Base-by-base conservation (phyloP, 2,329 filamentous ascomycete species). In the Cladosporium sp. region DNA sequence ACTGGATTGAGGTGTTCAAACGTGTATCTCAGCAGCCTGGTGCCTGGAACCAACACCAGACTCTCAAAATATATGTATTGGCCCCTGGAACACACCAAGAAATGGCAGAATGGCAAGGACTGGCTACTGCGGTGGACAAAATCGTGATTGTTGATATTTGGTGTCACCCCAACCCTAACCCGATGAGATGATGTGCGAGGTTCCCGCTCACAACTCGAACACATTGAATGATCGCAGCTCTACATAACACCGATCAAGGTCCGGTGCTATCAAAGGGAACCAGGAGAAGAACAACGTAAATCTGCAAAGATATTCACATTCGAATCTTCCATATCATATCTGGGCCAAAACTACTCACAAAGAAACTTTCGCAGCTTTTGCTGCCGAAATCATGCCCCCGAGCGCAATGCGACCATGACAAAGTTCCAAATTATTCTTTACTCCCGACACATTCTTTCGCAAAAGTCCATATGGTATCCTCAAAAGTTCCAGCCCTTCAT, bases 391-490 rank as follows among this genome's bases (percentile, higher is more conserved):
- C 40, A 59, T 59, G 37, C 33, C 26, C 18, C 56, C 56, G 35
- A 18, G 56, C 56, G 37, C 56, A 46, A 59, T 59, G 56, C 35
- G 56, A 59, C 56, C 16, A n/a, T 33, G 28, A 35, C 33, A 57
- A 59, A 44, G 11, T 29, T 46, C n/a, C 40, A 21, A 46, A 46
- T 46, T 46, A 46, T n/a, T 46, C 40, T 46, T 40, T n/a, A 46
- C 8, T 46, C 40, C 40, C 40, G 40, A 46, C n/a, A 11, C 40
- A 46, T 46, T 46, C 40, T 46, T 44, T 35, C n/a, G 29, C 21
- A 50, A 50, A 50, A 58, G 44, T 4, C 40, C 56, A 35, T 44
- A 59, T 59, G 56, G 56, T 59, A 59, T 59, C 56, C 29, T 59
- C 33, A 40, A 21, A 46, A 46, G n/a, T 46, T 7, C n/a, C 8